Evolutionary conservation across 2,329 filamentous ascomycete species (phyloP), one percentile per base, ranked within the genome.

Genomic region (Colletotrichum salicis): DNA sequence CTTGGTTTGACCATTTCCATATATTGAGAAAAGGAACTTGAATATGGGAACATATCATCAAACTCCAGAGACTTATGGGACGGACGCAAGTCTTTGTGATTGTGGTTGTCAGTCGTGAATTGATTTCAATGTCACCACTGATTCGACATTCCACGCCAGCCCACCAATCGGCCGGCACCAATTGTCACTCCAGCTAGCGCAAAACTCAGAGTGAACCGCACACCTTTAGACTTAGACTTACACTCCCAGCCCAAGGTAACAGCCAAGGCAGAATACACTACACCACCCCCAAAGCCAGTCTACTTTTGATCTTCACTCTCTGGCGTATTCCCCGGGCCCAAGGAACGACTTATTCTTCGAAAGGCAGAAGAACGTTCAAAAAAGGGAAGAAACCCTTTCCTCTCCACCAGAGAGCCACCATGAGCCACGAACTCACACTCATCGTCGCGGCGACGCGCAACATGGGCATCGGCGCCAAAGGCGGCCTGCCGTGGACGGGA

Each of bases 381-480:
- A 13, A 11, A 7, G 15, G 11, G 33, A 54, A 8, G 19, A 35
- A 4, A 27, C 2, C 3, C 57, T 37, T 35, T 6, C 35, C 33
- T 12, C 1, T 13, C 37, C 37, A 41, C 37, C 13, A 41, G 13
- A 41, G 13, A 41, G 13, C 6, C 2, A 37, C 48, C 58, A 71
- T 74, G 62, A 66, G 58, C 63, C 54, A 75, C 73, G 91, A 94
- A 75, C 85, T 98, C 65, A 98, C 94, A n/a, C 89, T 98, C 77
- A 93, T 98, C 81, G 94, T 98, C 77, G 96, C 94, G n/a, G 92
- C 95, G 22, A 97, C 95, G n/a, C 91, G 92, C 64, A 90, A 86
- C 77, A 94, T 98, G 86, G 96, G 96, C 80, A 98, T 99, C 77
- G 96, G 96, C 71, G 87, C 89, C 58, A 86, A 88, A 71, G 94